Percentiles rank a stretch among this genome's conserved stretches.
Evolutionary conservation across 306 rosid genomes (phyloP).

Genomic region (Prunus mira): DNA sequence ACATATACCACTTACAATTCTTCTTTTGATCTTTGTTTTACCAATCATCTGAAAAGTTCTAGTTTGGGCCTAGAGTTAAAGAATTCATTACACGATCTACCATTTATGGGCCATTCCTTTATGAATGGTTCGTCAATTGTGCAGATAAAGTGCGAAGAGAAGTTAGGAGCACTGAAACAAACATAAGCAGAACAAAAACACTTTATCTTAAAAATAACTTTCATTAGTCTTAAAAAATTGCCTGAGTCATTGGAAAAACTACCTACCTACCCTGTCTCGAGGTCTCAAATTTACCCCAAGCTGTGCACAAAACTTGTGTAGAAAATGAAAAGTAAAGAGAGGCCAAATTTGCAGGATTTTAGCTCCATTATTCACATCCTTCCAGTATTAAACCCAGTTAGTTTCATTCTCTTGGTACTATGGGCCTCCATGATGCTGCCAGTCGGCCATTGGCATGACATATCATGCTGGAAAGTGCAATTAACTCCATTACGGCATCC

Average conservation of each 20-base stretch:
- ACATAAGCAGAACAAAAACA: not conserved
- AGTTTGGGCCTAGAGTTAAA: not conserved
- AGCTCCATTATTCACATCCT: not conserved
- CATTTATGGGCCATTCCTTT: not conserved
- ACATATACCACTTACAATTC: not conserved
- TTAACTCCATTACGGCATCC: conserved; percentile 68
- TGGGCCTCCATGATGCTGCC: conserved; percentile 25
- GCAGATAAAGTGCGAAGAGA: too few species aligned
- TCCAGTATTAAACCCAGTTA: conserved; percentile 33
- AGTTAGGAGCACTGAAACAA: not conserved
- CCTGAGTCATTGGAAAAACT: not conserved
- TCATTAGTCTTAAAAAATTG: not conserved
- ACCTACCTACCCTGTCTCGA: not conserved
- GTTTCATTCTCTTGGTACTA: conserved; percentile 54
- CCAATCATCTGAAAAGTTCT: not conserved
- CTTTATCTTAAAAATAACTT: not conserved
- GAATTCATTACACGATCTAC: not conserved
- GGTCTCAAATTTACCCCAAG: not conserved
- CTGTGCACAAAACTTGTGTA: not conserved
- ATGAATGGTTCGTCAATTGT: not conserved
- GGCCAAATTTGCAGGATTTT: not conserved
- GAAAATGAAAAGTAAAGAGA: not conserved
- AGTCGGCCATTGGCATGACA: conserved; percentile 20
- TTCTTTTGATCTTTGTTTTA: too few species aligned
- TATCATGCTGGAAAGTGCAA: conserved; percentile 59